Base-by-base conservation (phyloP, 1,284 basidiomycete species). In the Ceratobasidium sp. region DNA sequence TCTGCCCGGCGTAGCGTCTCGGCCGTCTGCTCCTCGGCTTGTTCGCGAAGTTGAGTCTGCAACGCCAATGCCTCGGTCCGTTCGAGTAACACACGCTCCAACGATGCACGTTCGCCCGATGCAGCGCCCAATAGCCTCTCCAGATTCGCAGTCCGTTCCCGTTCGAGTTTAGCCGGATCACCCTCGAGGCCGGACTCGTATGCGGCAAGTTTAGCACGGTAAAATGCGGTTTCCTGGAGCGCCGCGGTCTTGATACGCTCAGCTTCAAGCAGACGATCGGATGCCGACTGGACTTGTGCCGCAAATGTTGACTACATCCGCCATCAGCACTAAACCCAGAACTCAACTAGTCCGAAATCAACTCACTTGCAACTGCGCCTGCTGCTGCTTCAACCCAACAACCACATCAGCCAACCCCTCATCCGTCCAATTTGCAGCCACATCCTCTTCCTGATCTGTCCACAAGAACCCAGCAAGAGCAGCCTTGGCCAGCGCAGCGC, bases 191-290 rank as follows among this genome's bases (percentile, higher is more conserved):
- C 89, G 0, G 90, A 86, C 84, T 99, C 98, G 78, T 96, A 86
- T 0, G 97, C 96, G 3, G 92, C 89, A 13, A 98, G 87, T 86
- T 99, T 99, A 66, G 97, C 95, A 65, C 97, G 95, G 84, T 96
- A 98, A 86, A 95, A 99, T 0, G 97, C 95, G 1, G 97, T 95
- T 84, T 99, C 98, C 84, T 99, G 96, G 6, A 96, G 85, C 0
- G 98, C 97, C 67, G 91, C 92, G 4, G 89, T 85, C 80, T 94
- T 93, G 77, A 92, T 86, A 52, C 93, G 91, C 80, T 98, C 96
- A 1, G 94, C 92, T 80, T 96, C 95, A 17, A 90, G 88, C 6
- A 97, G 85, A 66, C 92, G 92, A 59, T 95, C 93, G 6, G 95
- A 95, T 6, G 93, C 91, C 56, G 89, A 87, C 69, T 89, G 91